Evolutionary conservation across 2,329 filamentous ascomycete species (phyloP).

Genomic region (Penicillium sclerotigenum): DNA sequence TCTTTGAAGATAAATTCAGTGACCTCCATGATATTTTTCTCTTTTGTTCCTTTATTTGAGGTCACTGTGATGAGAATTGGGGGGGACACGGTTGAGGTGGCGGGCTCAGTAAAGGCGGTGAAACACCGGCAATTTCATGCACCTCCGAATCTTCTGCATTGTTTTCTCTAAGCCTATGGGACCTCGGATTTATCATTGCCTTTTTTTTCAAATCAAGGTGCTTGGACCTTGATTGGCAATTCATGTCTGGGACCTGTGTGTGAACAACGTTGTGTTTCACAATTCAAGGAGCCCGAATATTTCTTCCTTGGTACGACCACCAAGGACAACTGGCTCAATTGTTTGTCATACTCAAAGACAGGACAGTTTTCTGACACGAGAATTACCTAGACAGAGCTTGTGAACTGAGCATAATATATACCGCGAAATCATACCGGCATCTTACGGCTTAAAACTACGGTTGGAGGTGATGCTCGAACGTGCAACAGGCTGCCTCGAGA

Average conservation of each 20-base stretch:
- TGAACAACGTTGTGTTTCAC: background rate
- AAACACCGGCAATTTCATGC: slow-evolving; percentile 26
- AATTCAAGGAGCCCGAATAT: background rate
- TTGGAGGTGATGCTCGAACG: slow-evolving; percentile 52
- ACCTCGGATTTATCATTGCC: background rate
- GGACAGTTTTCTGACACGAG: slow-evolving; percentile 6
- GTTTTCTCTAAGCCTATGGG: slow-evolving; percentile 17
- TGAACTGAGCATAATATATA: slow-evolving; percentile 30
- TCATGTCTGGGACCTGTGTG: too few relatives aligned
- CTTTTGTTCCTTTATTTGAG: slow-evolving; percentile 1
- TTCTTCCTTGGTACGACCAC: slow-evolving; percentile 19
- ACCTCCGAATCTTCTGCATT: slow-evolving; percentile 25
- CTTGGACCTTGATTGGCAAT: background rate
- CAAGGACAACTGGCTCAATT: slow-evolving; percentile 14
- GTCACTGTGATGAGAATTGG: slow-evolving; percentile 3
- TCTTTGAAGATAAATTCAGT: slow-evolving; percentile 77
- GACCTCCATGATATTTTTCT: slow-evolving; percentile 68
- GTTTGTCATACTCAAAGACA: background rate
- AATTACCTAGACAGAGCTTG: background rate
- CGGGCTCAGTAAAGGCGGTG: slow-evolving; percentile 29
- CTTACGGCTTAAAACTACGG: slow-evolving; percentile 27
- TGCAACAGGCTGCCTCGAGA: slow-evolving; percentile 50
- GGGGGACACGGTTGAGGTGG: slow-evolving; percentile 20
- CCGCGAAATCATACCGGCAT: slow-evolving; percentile 21
- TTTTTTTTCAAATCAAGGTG: background rate